These are phyloP conservation scores for Gentiana straminea DNA, from an alignment of 257 asterid species.

Conservation along the genomic window DNA sequence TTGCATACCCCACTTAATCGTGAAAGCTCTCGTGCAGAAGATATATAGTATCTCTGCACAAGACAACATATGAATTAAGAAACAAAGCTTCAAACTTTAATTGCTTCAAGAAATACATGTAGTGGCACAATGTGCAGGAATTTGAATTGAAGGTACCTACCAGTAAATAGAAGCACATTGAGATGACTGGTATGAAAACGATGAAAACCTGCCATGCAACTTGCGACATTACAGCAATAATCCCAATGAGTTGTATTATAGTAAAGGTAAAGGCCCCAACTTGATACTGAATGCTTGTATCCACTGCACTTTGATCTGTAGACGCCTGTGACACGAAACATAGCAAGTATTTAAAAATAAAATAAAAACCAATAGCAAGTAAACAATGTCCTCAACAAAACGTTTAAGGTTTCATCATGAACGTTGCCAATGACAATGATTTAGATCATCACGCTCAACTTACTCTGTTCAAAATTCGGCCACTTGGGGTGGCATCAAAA, in stretches of 20 bases:
- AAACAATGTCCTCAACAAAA: background rate
- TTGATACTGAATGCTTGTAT: slow-evolving; percentile 43
- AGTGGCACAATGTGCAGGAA: too few species aligned
- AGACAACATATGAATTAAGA: too few species aligned
- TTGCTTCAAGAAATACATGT: too few species aligned
- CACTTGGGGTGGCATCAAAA: slow-evolving; percentile 96
- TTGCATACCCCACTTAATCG: slow-evolving; percentile 73
- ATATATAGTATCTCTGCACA: slow-evolving; percentile 65
- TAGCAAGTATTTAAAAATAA: background rate
- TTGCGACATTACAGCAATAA: slow-evolving; percentile 73
- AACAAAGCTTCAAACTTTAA: too few species aligned
- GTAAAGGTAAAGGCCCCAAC: slow-evolving; percentile 53
- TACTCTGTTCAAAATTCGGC: slow-evolving; percentile 81
- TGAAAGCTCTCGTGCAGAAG: slow-evolving; percentile 81
- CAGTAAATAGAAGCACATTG: slow-evolving; percentile 69
- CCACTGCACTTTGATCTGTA: slow-evolving; percentile 78
- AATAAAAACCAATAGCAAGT: background rate
- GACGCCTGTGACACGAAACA: slow-evolving; percentile 49
- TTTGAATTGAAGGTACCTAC: slow-evolving; percentile 15
- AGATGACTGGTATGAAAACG: slow-evolving; percentile 56
- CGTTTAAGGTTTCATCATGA: background rate
- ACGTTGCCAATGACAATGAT: background rate
- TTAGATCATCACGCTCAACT: slow-evolving; percentile 10
- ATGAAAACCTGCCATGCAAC: slow-evolving; percentile 86
- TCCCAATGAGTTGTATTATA: slow-evolving; percentile 59